These are phyloP conservation scores for Bipolaris bicolor DNA, from an alignment of 2,329 filamentous ascomycete genomes.

Conservation along the genomic window DNA sequence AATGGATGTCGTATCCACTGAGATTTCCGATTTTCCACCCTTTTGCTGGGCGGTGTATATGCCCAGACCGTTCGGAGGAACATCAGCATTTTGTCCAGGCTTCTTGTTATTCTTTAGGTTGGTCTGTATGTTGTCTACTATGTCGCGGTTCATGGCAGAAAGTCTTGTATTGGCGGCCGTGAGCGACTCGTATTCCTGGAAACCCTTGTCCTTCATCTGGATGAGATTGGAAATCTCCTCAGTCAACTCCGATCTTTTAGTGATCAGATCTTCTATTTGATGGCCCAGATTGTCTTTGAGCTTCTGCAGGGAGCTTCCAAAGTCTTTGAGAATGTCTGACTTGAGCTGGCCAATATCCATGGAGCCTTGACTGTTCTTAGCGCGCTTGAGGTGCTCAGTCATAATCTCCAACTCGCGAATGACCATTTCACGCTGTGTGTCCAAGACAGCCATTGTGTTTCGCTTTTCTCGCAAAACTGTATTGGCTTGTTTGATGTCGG, in stretches of 20 bases:
- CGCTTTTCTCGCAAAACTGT: slow-evolving; percentile 90
- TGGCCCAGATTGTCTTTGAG: slow-evolving; percentile 79
- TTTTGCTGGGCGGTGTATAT: slow-evolving; percentile 59
- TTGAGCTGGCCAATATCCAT: slow-evolving; percentile 77
- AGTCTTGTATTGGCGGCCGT: slow-evolving; percentile 94
- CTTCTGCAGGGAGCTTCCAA: slow-evolving; percentile 66
- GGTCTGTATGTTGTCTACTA: slow-evolving; percentile 92
- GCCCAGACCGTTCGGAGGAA: slow-evolving; percentile 64
- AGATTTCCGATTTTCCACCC: slow-evolving; percentile 48
- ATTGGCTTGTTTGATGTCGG: slow-evolving; percentile 76
- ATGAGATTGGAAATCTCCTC: slow-evolving; percentile 85
- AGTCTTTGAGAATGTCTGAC: slow-evolving; percentile 66
- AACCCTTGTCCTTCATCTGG: slow-evolving; percentile 87
- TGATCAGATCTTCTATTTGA: slow-evolving; percentile 86
- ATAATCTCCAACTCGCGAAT: slow-evolving; percentile 89
- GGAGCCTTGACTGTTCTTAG: slow-evolving; percentile 78
- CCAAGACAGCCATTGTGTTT: slow-evolving; percentile 91
- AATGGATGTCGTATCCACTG: slow-evolving; percentile 50
- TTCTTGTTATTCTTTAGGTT: slow-evolving; percentile 79
- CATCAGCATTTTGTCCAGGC: slow-evolving; percentile 55
- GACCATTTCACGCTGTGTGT: slow-evolving; percentile 94
- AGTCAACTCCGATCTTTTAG: slow-evolving; percentile 80
- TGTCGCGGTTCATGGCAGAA: slow-evolving; percentile 91
- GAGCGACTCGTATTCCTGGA: slow-evolving; percentile 94
- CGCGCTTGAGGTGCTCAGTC: slow-evolving; percentile 83